Base-by-base conservation (phyloP, 2,329 filamentous ascomycete genomes). In the Colletotrichum sp. region DNA sequence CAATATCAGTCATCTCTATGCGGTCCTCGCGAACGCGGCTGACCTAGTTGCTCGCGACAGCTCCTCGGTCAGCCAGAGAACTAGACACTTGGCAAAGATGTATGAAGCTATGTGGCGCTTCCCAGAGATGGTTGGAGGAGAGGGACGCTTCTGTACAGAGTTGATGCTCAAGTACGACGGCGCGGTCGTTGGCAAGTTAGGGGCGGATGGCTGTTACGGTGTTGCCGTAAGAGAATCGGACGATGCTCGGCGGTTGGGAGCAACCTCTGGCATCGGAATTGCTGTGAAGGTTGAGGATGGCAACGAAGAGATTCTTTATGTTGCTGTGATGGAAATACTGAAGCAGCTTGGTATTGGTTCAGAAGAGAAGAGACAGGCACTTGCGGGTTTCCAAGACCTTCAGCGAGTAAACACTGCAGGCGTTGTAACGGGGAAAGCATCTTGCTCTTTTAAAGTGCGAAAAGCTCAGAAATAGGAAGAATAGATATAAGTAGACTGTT, bases 151-250 rank as follows among this genome's bases (percentile, higher is more conserved):
- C 43, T 52, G 43, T 52, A 52, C n/a, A 52, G 43, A 52, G 12
- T 10, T 52, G 3, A 52, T 52, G n/a, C 43, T 52, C 43, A 52
- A 7, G n/a, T 52, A 52, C 43, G 43, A 24, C 2, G n/a, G 43
- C n/a, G 43, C 43, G 1, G 43, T 52, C 4, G 43, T 52, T 52
- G 43, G 43, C n/a, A 52, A 52, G 43, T 21, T 52, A 7, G 43
- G 43, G 4, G 43, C 43, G 43, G 43, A 52, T 52, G 43, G 43
- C 43, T 52, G 43, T 1, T 21, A 52, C 43, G 43, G 43, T 21
- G n/a, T 52, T 21, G n/a, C n/a, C 0, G 1, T 52, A 0, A 52
- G 0, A 52, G 43, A 52, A 0, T 52, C 43, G 43, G n/a, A 52
- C n/a, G 10, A 21, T 13, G 21, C 43, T 21, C 43, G 43, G 10